These are phyloP conservation scores for Aureobasidium sp. DNA, from an alignment of 2,329 filamentous ascomycete genomes.

Conservation along the genomic window DNA sequence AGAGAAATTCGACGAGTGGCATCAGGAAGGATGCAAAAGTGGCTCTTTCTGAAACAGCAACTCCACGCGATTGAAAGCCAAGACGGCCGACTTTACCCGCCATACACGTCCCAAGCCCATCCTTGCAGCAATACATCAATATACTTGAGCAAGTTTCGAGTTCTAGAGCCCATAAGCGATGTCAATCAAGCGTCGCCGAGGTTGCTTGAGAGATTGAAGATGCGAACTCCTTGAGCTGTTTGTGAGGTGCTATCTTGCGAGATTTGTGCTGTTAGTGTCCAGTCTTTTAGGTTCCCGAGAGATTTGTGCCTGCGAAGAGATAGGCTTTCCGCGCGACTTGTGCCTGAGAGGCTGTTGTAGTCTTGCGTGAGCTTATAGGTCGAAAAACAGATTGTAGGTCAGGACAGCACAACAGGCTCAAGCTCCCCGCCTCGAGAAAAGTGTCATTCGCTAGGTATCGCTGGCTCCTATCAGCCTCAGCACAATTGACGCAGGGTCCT, in stretches of 20 bases:
- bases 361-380: neutral
- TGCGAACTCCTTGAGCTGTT: neutral
- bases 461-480: neutral
- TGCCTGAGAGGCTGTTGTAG: neutral
- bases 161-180: neutral
- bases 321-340: neutral
- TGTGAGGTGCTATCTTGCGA: neutral
- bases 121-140: slow-evolving; percentile 6
- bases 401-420: neutral
- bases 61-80: neutral
- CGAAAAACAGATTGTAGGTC: neutral
- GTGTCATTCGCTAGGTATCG: neutral
- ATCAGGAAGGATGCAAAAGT: no score
- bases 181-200: neutral
- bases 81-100: slow-evolving; percentile 1
- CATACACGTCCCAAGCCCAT: neutral
- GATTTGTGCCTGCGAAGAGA: neutral
- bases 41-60: neutral
- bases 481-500: slow-evolving; percentile 10
- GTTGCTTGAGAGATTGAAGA: no score
- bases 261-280: neutral
- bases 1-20: neutral
- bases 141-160: slow-evolving; percentile 2
- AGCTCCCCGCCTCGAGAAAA: neutral
- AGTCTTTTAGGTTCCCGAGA: neutral